Evolutionary conservation across 2,329 filamentous ascomycete genomes (phyloP).

Genomic region (Fusarium camptoceras): DNA sequence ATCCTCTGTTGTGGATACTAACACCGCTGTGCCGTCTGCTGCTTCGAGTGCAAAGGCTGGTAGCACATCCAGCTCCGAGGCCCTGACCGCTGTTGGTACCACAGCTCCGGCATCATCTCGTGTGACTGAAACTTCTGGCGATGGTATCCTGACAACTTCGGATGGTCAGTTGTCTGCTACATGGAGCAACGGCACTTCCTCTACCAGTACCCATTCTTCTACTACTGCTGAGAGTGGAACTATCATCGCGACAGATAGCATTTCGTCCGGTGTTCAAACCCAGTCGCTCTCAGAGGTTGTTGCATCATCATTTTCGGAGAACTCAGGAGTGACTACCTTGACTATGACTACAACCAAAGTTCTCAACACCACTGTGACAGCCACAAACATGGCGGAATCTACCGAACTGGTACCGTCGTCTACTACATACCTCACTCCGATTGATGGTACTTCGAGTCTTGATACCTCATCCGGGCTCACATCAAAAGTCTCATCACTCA

Average conservation of each 20-base stretch:
- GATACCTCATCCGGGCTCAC: neutral
- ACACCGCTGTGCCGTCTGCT: conserved; percentile 15
- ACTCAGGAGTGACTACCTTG: neutral
- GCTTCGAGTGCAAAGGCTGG: conserved; percentile 38
- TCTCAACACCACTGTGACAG: conserved; percentile 28
- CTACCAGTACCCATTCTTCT: conserved; percentile 1
- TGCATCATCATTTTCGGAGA: neutral
- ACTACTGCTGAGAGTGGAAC: neutral
- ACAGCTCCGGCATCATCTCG: conserved; percentile 8
- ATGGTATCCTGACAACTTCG: neutral
- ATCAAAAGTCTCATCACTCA: conserved; percentile 5
- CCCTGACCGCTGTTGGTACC: conserved; percentile 4
- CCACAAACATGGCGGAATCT: neutral
- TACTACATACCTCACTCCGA: neutral
- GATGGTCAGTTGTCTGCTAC: neutral
- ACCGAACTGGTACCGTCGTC: neutral
- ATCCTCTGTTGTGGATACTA: conserved; percentile 6
- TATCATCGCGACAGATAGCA: neutral
- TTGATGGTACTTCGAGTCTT: neutral
- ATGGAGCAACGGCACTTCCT: neutral
- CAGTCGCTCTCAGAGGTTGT: neutral
- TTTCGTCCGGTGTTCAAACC: neutral
- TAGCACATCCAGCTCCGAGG: conserved; percentile 23
- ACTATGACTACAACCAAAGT: conserved; percentile 29
- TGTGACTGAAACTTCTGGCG: neutral